phyloP scores from a whole-genome alignment of 2,329 filamentous ascomycete genomes.

The Raffaelea ambrosiae region DNA sequence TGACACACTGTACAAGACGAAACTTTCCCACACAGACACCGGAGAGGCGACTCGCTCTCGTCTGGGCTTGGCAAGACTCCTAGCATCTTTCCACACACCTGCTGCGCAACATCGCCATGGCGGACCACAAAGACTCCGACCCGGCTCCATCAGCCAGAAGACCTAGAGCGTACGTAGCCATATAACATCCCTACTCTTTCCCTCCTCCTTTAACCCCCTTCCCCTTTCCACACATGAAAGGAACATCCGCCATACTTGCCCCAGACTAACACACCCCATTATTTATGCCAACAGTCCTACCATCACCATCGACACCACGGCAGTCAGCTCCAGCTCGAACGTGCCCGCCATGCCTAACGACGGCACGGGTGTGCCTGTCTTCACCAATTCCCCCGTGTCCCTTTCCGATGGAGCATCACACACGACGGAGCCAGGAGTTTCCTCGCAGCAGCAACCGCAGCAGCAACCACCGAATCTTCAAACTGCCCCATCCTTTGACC shows the following conservation, averaged over 20 bases:
- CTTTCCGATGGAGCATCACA: conserved; percentile 13
- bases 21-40: too few relatives aligned
- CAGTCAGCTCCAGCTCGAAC: conserved; percentile 18
- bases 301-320: conserved; percentile 46
- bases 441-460: too few relatives aligned
- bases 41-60: too few relatives aligned
- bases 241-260: too few relatives aligned
- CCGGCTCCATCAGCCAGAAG: not conserved
- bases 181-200: not conserved
- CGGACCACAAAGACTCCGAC: conserved; percentile 1
- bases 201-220: not conserved
- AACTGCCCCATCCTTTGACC: conserved; percentile 54
- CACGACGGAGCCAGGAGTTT: not conserved
- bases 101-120: not conserved
- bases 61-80: too few relatives aligned
- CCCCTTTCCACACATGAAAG: not conserved
- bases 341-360: conserved; percentile 22
- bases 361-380: conserved; percentile 12
- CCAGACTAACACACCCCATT: not conserved
- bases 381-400: conserved; percentile 25
- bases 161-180: conserved; percentile 9
- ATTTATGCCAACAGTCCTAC: conserved; percentile 33
- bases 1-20: too few relatives aligned
- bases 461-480: conserved; percentile 33
- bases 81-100: not conserved